Evolutionary conservation across 345 rosid genomes (phyloP).

Genomic region (Adansonia digitata): DNA sequence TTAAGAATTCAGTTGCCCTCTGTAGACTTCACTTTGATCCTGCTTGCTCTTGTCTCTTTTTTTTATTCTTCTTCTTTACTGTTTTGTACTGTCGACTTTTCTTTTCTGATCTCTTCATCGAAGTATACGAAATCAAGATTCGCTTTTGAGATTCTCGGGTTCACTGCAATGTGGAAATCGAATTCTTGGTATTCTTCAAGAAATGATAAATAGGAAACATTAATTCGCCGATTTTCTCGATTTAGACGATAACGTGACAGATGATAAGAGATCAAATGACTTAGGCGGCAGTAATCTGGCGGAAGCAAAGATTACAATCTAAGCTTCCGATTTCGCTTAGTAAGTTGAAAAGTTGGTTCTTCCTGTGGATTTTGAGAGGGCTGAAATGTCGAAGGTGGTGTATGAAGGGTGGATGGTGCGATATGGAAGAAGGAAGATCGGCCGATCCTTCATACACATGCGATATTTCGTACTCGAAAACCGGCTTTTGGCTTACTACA

Average conservation of each 20-base stretch:
- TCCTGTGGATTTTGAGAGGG: constrained; percentile 6
- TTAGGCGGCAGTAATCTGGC: constrained; percentile 22
- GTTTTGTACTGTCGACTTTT: background rate
- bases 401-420: constrained; percentile 99
- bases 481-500: constrained; percentile 92
- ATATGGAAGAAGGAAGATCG: constrained; percentile 97
- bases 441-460: constrained; percentile 93
- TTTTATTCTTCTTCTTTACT: background rate
- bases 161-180: constrained; percentile 7
- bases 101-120: background rate
- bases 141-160: constrained; percentile 7
- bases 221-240: constrained; percentile 10
- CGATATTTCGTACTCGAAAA: constrained; percentile 91
- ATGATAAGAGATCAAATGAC: constrained; percentile 22
- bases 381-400: constrained; percentile 67
- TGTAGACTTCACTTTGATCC: constrained; percentile 1
- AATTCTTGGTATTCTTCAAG: background rate
- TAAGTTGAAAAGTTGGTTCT: background rate
- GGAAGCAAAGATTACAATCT: constrained; percentile 27
- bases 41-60: background rate
- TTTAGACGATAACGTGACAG: constrained; percentile 12
- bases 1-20: background rate
- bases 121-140: constrained; percentile 7
- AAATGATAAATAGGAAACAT: constrained; percentile 13
- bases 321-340: constrained; percentile 41